Base-by-base conservation (phyloP, 768 basidiomycete species). In the Boletus eberwhitei region DNA sequence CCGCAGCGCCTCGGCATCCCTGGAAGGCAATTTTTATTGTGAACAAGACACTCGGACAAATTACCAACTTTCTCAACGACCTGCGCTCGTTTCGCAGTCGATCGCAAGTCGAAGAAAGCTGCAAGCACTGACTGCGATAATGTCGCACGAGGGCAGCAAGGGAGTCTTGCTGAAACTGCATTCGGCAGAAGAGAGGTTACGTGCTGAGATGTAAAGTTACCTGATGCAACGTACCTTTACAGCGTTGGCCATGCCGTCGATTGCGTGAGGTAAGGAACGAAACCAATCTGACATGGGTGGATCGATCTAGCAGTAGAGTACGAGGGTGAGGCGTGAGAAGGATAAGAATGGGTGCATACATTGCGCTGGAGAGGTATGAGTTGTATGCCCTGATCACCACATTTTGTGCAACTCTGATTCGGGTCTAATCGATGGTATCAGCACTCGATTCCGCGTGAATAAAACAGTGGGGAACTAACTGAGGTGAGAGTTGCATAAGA, bases 261-360 rank as follows among this genome's bases (percentile, higher is more conserved):
- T 69, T 3, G 81, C 72, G 52, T 74, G 71, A 8, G 88, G 83
- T 29, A 87, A 70, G 34, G 83, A 79, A 11, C 77, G 76, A 72
- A 93, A 93, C 90, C 90, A 92, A 31, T 86, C 79, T 12, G 85
- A 83, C 87, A 93, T 90, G 1, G 90, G 90, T 2, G 79, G 72
- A 9, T 88, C 88, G 79, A 93, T 80, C 90, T 93, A 61, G n/a
- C n/a, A n/a, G 48, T n/a, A 12, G 55, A 51, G 29, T 24, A 53
- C 45, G 61, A 46, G 44, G 8, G 34, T 19, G 40, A 46, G 40
- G 12, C 4, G 24, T 12, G 46, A 8, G 19, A 48, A 29, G 13
- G 37, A 22, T 12, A 22, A 32, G 21, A 52, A 32, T 24, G 34
- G 19, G 46, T 12, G 60, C 79, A 60, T 62, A 90, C 90, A 74